These are phyloP conservation scores for Penicillium oxalicum DNA, from an alignment of 2,329 filamentous ascomycete genomes.

Conservation along the genomic window DNA sequence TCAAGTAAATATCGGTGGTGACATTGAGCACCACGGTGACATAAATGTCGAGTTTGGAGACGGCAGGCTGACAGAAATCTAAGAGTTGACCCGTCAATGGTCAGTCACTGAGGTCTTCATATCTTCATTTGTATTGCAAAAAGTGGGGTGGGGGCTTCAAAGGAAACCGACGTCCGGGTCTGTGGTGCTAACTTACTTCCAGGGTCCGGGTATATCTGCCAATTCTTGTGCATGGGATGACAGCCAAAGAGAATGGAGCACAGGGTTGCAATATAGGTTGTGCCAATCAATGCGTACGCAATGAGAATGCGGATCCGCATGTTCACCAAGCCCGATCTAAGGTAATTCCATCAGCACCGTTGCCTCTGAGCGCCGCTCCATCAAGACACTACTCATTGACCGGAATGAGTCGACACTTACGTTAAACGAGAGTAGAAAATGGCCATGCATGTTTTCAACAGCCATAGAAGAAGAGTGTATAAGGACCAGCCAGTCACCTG, in stretches of 20 bases:
- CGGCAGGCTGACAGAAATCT: constrained; percentile 47
- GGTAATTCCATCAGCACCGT: too few relatives aligned
- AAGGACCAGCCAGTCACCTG: constrained; percentile 51
- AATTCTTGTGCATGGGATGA: constrained; percentile 49
- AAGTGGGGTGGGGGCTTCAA: too few relatives aligned
- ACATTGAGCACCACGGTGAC: constrained; percentile 51
- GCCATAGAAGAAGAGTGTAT: constrained; percentile 50
- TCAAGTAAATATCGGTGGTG: constrained; percentile 54
- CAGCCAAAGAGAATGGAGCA: constrained; percentile 50
- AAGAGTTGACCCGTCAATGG: background rate
- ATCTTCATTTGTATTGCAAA: too few relatives aligned
- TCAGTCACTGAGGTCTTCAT: background rate
- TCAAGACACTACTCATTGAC: background rate
- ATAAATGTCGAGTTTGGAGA: constrained; percentile 48
- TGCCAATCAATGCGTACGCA: constrained; percentile 46
- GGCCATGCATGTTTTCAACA: constrained; percentile 51
- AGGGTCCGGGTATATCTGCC: constrained; percentile 56
- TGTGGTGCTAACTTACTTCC: constrained; percentile 40
- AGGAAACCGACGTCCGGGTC: background rate
- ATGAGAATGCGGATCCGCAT: constrained; percentile 45
- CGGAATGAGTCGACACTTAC: constrained; percentile 19
- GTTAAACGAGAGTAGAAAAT: constrained; percentile 54
- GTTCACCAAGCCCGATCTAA: constrained; percentile 35
- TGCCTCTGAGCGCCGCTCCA: background rate
- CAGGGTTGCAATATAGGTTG: constrained; percentile 47